phyloP scores from a whole-genome alignment of 179 eudicot genomes.

The Beta corolliflora region DNA sequence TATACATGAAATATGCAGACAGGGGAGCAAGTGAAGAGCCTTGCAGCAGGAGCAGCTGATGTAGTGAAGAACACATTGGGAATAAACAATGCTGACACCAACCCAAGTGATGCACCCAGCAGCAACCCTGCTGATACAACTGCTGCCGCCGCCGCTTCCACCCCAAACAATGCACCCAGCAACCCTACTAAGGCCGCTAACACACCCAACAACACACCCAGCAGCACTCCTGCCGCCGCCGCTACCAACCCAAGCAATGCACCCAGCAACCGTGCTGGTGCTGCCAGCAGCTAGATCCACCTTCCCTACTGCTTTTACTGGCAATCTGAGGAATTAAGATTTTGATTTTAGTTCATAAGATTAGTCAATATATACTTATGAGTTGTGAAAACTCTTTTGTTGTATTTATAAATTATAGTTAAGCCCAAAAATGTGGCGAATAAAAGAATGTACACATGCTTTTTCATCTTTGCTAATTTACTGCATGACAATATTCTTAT shows the following conservation, averaged over 20 bases:
- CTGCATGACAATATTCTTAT: too few species aligned
- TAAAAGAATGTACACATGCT: background rate
- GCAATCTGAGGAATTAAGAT: background rate
- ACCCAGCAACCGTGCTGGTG: background rate
- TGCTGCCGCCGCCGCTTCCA: background rate
- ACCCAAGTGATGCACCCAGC: slow-evolving; percentile 16
- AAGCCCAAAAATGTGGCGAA: background rate
- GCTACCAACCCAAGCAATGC: background rate
- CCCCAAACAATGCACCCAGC: slow-evolving; percentile 14
- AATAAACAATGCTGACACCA: slow-evolving; percentile 20
- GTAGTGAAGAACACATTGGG: slow-evolving; percentile 66
- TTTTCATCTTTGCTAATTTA: too few species aligned
- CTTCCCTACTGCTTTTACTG: background rate
- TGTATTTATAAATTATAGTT: background rate
- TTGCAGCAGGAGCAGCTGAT: slow-evolving; percentile 71
- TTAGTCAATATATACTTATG: background rate
- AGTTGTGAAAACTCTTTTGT: background rate
- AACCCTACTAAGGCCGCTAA: slow-evolving; percentile 8
- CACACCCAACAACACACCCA: slow-evolving; percentile 1
- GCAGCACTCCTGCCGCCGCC: background rate
- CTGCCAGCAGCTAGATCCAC: background rate
- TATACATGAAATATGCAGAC: slow-evolving; percentile 37
- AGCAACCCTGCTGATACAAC: slow-evolving; percentile 12
- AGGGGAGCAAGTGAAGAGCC: slow-evolving; percentile 56
- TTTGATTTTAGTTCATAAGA: background rate